Evolutionary conservation across 495 filamentous ascomycete genomes (phyloP).

Genomic region (Penicillium verhagenii): DNA sequence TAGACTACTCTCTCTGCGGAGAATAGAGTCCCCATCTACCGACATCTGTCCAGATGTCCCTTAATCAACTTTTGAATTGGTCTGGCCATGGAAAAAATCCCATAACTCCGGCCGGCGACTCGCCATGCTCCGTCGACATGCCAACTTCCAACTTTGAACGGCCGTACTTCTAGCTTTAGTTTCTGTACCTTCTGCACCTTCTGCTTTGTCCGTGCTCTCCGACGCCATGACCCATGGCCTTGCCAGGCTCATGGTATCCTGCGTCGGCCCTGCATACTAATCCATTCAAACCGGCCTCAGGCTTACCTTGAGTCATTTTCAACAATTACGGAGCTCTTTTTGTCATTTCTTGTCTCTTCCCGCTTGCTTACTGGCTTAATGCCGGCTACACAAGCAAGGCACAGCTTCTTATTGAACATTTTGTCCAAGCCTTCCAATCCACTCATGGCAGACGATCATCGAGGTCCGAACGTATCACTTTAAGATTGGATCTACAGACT

Average conservation of each 20-base stretch:
- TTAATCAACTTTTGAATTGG: background rate
- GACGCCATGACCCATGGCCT: too few species aligned
- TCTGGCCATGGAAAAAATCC: background rate
- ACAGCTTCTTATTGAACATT: background rate
- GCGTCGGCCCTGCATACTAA: background rate
- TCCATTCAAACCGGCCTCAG: background rate
- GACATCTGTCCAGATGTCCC: background rate
- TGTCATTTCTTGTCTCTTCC: too few species aligned
- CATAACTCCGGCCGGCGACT: background rate
- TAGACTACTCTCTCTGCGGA: too few species aligned
- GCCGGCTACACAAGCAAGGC: background rate
- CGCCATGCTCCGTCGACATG: background rate
- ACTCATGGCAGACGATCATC: too few species aligned
- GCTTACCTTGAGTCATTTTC: background rate
- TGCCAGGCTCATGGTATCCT: background rate
- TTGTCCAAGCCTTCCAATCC: background rate
- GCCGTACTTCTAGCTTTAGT: background rate
- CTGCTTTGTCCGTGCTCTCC: background rate
- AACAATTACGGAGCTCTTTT: too few species aligned
- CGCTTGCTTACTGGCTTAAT: background rate
- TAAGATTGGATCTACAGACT: slow-evolving; percentile 1
- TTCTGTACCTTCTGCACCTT: too few species aligned
- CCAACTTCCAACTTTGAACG: background rate
- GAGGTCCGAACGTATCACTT: background rate
- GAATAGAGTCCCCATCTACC: too few species aligned